Percentiles rank a stretch among this genome's conserved stretches.
These are phyloP conservation scores for Thalassia testudinum DNA, from an alignment of 116 monocot species.

Conservation along the genomic window DNA sequence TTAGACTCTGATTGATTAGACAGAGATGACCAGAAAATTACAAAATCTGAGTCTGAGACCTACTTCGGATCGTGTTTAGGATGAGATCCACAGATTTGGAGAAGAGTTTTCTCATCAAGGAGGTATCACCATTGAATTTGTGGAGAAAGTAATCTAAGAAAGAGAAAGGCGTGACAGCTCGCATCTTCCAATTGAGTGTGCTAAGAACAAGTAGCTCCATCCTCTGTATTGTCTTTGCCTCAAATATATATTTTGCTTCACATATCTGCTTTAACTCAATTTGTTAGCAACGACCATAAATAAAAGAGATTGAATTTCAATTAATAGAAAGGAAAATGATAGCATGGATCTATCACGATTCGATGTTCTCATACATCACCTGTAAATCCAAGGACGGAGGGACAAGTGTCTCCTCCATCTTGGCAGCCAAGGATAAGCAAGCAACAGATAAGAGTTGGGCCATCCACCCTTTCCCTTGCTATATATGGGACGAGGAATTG, in stretches of 20 bases:
- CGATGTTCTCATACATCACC: slow-evolving; percentile 13
- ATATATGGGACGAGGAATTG: neutral
- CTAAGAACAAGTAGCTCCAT: slow-evolving; percentile 73
- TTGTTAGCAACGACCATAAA: neutral
- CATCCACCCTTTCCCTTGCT: slow-evolving; percentile 69
- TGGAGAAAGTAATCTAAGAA: slow-evolving; percentile 60
- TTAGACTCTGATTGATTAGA: too few species aligned
- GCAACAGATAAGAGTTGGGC: slow-evolving; percentile 61
- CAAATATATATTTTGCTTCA: slow-evolving; percentile 47
- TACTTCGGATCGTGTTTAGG: slow-evolving; percentile 45
- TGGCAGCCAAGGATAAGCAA: slow-evolving; percentile 61
- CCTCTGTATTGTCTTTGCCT: slow-evolving; percentile 61
- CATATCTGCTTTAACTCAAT: slow-evolving; percentile 29
- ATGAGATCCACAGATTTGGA: slow-evolving; percentile 31
- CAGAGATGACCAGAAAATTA: neutral
- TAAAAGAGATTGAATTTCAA: neutral
- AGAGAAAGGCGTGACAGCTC: slow-evolving; percentile 60
- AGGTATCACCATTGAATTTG: slow-evolving; percentile 22
- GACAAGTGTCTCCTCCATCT: slow-evolving; percentile 63
- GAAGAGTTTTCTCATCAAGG: neutral
- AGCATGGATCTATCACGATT: neutral
- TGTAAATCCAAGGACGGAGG: slow-evolving; percentile 57
- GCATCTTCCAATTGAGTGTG: slow-evolving; percentile 75
- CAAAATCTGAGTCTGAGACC: neutral
- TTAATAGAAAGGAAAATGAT: neutral